Conservation (phyloP, 768 basidiomycete species). For the Termitomyces sp. region DNA sequence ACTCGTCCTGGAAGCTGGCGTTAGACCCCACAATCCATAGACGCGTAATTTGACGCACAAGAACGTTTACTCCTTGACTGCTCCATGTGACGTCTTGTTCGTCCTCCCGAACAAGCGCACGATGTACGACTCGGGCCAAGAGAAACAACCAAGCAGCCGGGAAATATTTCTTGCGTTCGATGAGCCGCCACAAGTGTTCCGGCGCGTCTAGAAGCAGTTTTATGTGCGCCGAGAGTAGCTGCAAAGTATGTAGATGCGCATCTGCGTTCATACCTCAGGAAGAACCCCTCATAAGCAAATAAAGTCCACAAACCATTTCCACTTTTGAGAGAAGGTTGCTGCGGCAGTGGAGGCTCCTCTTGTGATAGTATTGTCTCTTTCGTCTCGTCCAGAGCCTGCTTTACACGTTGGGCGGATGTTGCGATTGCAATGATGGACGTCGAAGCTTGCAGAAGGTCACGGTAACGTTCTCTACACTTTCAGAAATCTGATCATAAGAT, state of each 20-base stretch:
- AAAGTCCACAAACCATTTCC: constrained; percentile 37
- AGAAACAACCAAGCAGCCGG: constrained; percentile 88
- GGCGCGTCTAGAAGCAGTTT: constrained; percentile 92
- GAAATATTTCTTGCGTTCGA: constrained; percentile 77
- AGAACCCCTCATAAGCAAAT: constrained; percentile 2
- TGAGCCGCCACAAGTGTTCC: constrained; percentile 86
- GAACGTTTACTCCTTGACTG: constrained; percentile 58
- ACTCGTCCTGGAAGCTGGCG: constrained; percentile 58
- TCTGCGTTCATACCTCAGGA: constrained; percentile 38
- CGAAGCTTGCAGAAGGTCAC: constrained; percentile 83
- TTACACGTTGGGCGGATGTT: constrained; percentile 62
- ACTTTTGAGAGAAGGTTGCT: constrained; percentile 35
- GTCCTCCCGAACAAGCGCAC: constrained; percentile 62
- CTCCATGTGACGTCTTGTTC: constrained; percentile 63
- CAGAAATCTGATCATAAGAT: constrained; percentile 36
- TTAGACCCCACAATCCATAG: background rate
- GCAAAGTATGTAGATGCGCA: constrained; percentile 63
- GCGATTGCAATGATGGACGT: constrained; percentile 81
- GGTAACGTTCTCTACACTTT: constrained; percentile 85
- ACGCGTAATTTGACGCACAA: constrained; percentile 38
- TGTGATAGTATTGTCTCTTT: constrained; percentile 51
- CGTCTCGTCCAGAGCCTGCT: constrained; percentile 63
- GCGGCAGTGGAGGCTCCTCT: constrained; percentile 42
- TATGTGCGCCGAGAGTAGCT: constrained; percentile 81
- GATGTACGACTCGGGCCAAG: constrained; percentile 81